These are phyloP conservation scores for Epichloe typhina DNA, from an alignment of 2,329 filamentous ascomycete species.

Conservation along the genomic window DNA sequence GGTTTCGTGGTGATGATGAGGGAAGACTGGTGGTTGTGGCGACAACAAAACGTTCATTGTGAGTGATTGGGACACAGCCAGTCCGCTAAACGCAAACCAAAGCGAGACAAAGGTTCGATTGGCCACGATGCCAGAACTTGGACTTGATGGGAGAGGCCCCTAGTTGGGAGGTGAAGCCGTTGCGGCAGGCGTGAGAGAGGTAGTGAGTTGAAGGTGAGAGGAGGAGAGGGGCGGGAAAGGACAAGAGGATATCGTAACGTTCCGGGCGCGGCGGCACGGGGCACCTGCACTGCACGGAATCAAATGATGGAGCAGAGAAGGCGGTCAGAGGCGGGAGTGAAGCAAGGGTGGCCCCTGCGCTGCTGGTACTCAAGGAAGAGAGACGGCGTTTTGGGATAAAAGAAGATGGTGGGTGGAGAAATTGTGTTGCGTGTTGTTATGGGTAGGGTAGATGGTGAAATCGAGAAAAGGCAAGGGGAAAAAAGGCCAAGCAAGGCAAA, in stretches of 20 bases:
- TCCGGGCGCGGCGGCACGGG: too few relatives aligned
- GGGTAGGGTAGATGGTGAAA: too few relatives aligned
- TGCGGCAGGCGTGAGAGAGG: too few relatives aligned
- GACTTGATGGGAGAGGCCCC: too few relatives aligned
- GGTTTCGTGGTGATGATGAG: slow-evolving; percentile 41
- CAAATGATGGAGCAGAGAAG: background rate
- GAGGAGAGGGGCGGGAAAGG: background rate
- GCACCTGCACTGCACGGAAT: background rate
- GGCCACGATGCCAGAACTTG: too few relatives aligned
- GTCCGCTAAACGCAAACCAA: background rate
- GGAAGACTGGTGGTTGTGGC: slow-evolving; percentile 45
- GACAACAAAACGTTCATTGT: slow-evolving; percentile 51
- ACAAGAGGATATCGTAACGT: background rate
- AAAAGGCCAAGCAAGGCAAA: too few relatives aligned
- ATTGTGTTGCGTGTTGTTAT: too few relatives aligned
- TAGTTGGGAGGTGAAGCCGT: background rate
- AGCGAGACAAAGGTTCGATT: background rate
- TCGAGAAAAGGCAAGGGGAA: too few relatives aligned
- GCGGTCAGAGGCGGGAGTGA: background rate
- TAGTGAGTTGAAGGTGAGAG: background rate
- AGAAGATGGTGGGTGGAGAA: too few relatives aligned
- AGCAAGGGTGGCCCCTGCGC: background rate
- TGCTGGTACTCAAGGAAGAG: too few relatives aligned
- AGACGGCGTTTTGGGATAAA: too few relatives aligned
- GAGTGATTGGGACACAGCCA: slow-evolving; percentile 1